Evolutionary conservation across 257 asterid genomes (phyloP).

Genomic region (Primulina huaijiensis): DNA sequence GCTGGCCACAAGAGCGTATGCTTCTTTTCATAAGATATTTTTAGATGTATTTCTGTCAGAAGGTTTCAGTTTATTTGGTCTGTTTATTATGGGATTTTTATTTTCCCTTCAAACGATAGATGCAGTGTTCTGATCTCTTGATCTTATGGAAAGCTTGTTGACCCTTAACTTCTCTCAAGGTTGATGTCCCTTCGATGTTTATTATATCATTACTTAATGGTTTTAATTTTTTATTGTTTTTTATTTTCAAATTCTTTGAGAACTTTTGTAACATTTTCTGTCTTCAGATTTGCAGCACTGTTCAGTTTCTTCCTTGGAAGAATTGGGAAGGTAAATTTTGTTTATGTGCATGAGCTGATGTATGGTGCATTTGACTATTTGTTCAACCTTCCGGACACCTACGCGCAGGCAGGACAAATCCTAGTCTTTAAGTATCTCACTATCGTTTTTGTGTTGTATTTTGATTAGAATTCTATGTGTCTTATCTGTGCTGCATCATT

Average conservation of each 20-base stretch:
- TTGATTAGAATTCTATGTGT: slow-evolving; percentile 1
- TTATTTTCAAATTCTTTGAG: slow-evolving; percentile 17
- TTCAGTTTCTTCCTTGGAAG: slow-evolving; percentile 94
- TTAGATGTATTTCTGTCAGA: slow-evolving; percentile 17
- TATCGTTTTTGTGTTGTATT: neutral
- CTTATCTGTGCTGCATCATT: neutral
- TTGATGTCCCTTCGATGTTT: slow-evolving; percentile 17
- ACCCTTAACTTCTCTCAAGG: slow-evolving; percentile 32
- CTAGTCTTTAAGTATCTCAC: neutral
- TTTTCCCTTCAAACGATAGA: slow-evolving; percentile 29
- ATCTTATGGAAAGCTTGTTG: slow-evolving; percentile 29
- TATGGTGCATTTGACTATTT: neutral
- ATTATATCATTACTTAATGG: neutral
- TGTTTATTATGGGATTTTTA: slow-evolving; percentile 7
- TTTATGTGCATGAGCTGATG: neutral
- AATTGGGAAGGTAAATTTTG: slow-evolving; percentile 79
- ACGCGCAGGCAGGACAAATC: neutral
- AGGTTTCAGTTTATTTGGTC: slow-evolving; percentile 1
- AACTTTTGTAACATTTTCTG: slow-evolving; percentile 29
- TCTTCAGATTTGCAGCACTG: slow-evolving; percentile 83
- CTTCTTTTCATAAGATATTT: slow-evolving; percentile 25
- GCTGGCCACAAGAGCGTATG: slow-evolving; percentile 90
- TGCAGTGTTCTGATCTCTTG: slow-evolving; percentile 28
- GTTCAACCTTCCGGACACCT: neutral
- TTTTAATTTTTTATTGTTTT: slow-evolving; percentile 1